Conservation (phyloP, 129 eudicot species). For the Daucus carota region DH1_v3.0 NC_030383.2:53104501-53105000, state of each 20-base stretch:
- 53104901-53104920: constrained; percentile 58
- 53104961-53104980: neutral
- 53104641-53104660: no score
- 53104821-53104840: constrained; percentile 6
- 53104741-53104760: constrained; percentile 68
- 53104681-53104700: no score
- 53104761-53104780: constrained; percentile 97
- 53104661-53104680: no score
- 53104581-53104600: constrained; percentile 80
- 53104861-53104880: constrained; percentile 18
- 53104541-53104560: constrained; percentile 64
- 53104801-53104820: neutral
- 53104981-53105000: no score
- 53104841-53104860: neutral
- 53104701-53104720: neutral
- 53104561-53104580: constrained; percentile 45
- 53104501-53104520: constrained; percentile 30
- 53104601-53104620: neutral
- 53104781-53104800: constrained; percentile 15
- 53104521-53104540: constrained; percentile 34
- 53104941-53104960: constrained; percentile 32
- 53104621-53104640: neutral
- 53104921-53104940: constrained; percentile 61
- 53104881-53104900: neutral
- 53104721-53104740: neutral